Evolutionary conservation across 2,329 filamentous ascomycete genomes (phyloP), one percentile per base, ranked within the genome.

Genomic region (Fusarium denticulatum): DNA sequence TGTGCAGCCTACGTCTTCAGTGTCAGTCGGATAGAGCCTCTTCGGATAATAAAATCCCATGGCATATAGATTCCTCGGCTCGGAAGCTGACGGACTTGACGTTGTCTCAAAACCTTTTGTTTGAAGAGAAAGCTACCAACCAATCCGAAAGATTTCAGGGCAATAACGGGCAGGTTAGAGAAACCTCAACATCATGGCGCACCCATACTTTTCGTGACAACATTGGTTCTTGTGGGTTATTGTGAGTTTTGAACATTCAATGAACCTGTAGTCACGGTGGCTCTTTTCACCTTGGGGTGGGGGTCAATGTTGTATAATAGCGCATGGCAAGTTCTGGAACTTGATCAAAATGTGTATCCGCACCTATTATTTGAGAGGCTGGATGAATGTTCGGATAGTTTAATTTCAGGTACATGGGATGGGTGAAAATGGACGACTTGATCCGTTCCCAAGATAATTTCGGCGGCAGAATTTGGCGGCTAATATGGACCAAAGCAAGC

Each of bases 291-390:
- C 46, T 66, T 46, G 58, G 60, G 55, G 71, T 72, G 75, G 75
- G 70, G 72, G 60, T 56, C 37, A 46, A 61, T 36, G n/a, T 53
- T 62, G 59, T 61, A 60, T 69, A 60, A 60, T 28, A 47, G 53
- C 59, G 53, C 50, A 52, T 71, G 56, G 67, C 55, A 77, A 64
- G 63, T 60, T 75, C 73, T 66, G 61, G 62, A 67, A 69, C 64
- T 74, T 59, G 40, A 53, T 60, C 60, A 61, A 71, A 69, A 64
- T 22, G 40, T 42, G 43, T 45, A 64, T 43, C 46, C 55, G 65
- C 36, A 47, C 37, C 42, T 63, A 26, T 47, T 61, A 62, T 50
- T 49, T 56, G 42, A 34, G 49, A 20, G 43, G 34, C 39, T 53
- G 50, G 43, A 65, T 57, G 69, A 63, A 67, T 53, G 52, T 56